Percentiles rank a stretch among this genome's conserved stretches.
Evolutionary conservation across 2,329 filamentous ascomycete genomes (phyloP).

Genomic region (Exophiala aquamarina): DNA sequence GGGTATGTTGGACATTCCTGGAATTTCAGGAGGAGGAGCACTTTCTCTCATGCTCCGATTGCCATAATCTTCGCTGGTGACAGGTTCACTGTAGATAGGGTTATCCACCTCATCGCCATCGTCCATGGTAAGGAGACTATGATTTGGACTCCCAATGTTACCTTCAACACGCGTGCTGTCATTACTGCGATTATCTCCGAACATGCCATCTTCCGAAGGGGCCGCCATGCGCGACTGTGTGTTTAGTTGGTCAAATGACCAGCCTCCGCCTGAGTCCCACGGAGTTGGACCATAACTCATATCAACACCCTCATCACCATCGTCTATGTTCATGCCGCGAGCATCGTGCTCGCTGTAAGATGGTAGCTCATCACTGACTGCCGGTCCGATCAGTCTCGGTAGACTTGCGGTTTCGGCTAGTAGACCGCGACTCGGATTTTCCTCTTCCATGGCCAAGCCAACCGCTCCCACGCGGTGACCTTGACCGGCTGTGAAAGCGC

Average conservation of each 20-base stretch:
- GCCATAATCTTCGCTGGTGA: slow-evolving; percentile 11
- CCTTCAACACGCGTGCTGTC: slow-evolving; percentile 25
- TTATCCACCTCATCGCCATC: slow-evolving; percentile 7
- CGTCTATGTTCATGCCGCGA: slow-evolving; percentile 6
- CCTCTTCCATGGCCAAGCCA: slow-evolving; percentile 53
- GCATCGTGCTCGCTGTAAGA: slow-evolving; percentile 31
- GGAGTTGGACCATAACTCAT: slow-evolving; percentile 8
- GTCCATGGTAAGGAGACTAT: slow-evolving; percentile 12
- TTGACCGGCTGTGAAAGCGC: slow-evolving; percentile 74
- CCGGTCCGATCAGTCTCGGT: slow-evolving; percentile 16
- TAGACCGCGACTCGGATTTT: slow-evolving; percentile 34
- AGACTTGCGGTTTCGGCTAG: slow-evolving; percentile 28
- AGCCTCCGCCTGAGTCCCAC: slow-evolving; percentile 9
- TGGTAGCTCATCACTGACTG: slow-evolving; percentile 31
- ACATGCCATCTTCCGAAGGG: slow-evolving; percentile 22
- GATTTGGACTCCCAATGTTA: slow-evolving; percentile 12
- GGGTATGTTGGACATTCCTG: slow-evolving; percentile 3
- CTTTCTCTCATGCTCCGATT: slow-evolving; percentile 21
- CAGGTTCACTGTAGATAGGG: slow-evolving; percentile 14
- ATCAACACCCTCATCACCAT: slow-evolving; percentile 14
- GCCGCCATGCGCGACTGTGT: slow-evolving; percentile 8
- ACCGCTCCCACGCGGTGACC: slow-evolving; percentile 64
- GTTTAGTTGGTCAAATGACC: slow-evolving; percentile 10
- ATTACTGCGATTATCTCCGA: slow-evolving; percentile 19
- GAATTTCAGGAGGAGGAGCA: slow-evolving; percentile 24